Evolutionary conservation across 1,139 yeast genomes (phyloP), one percentile per base, ranked within the genome.

Genomic region (Zygosaccharomyces sapae): DNA sequence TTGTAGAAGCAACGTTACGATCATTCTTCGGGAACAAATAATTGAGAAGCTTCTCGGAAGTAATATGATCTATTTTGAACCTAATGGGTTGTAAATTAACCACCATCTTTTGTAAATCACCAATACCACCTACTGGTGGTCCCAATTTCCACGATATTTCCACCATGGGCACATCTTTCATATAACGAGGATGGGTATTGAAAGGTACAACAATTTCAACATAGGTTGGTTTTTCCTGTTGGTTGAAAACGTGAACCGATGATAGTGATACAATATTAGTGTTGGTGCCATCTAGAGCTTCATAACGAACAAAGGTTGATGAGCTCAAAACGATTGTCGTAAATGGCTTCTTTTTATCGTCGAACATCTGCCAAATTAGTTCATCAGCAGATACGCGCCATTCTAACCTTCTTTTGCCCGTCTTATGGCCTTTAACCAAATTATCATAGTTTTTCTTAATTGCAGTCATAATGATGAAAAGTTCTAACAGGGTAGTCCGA

Each of bases 81-180:
- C 80, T 77, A 46, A 88, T 62, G 0, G 97, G 96, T 53, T 79
- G 80, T 33, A 86, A 62, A 3, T 69, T 57, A 38, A 79, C 70
- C 10, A 70, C 67, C 50, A 80, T 70, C 38, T 75, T 70, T 20
- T 75, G 77, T 56, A 89, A 68, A 27, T 87, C 80, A 0, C 83
- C 75, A 41, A 89, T 89, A 2, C 97, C 97, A 4, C 96, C 97
- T 46, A 89, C 86, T 0, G 95, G 87, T 34, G 79, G 82, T 41
- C 84, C 71, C 76, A 83, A 74, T 6, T 78, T 75, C 97, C 97
- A 89, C 12, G 74, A 71, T 44, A 85, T 70, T 33, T 71, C 66
- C 9, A 86, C 70, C 54, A 86, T 63, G 8, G 71, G 68, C 34
- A 53, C 50, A 7, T 48, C 42, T 6, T 48, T 48, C 22, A 53